Conservation (phyloP, 371 early-diverging fungal species). For the Mortierella sp. region DNA sequence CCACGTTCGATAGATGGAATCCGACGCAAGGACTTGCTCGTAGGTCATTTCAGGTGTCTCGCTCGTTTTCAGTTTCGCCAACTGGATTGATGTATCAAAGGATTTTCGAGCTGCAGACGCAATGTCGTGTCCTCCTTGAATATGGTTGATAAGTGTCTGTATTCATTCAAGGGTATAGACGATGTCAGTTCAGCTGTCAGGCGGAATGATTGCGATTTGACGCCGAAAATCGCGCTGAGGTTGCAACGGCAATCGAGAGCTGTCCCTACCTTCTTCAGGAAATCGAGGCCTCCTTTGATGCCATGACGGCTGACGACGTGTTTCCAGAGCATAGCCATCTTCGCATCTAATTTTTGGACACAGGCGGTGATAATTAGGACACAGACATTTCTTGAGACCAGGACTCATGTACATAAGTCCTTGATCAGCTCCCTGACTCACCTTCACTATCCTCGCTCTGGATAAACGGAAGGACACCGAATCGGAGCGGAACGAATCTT, state of each 20-base stretch:
- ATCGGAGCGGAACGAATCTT: slow-evolving; percentile 80
- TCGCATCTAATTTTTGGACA: slow-evolving; percentile 37
- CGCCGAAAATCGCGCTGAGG: too few species aligned
- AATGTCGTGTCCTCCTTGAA: slow-evolving; percentile 31
- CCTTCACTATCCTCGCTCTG: slow-evolving; percentile 56
- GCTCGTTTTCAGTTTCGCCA: slow-evolving; percentile 35
- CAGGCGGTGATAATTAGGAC: neutral
- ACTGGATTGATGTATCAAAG: slow-evolving; percentile 3
- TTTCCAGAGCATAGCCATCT: slow-evolving; percentile 51
- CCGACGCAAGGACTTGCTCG: slow-evolving; percentile 48
- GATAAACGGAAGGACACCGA: slow-evolving; percentile 82
- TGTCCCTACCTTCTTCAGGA: slow-evolving; percentile 54
- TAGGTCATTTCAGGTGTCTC: slow-evolving; percentile 38
- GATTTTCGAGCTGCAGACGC: slow-evolving; percentile 12
- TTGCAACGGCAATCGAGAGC: too few species aligned
- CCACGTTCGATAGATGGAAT: slow-evolving; percentile 45
- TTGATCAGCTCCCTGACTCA: too few species aligned
- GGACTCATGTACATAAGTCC: too few species aligned
- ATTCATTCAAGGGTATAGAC: neutral
- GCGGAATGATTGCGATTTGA: too few species aligned
- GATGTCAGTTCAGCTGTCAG: too few species aligned
- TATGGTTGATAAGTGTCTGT: slow-evolving; percentile 25
- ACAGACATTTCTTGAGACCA: neutral
- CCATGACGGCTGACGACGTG: slow-evolving; percentile 42
- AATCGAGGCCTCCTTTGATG: slow-evolving; percentile 55